Evolutionary conservation across 2,329 filamentous ascomycete species (phyloP).

Genomic region (Falciphora oryzae): DNA sequence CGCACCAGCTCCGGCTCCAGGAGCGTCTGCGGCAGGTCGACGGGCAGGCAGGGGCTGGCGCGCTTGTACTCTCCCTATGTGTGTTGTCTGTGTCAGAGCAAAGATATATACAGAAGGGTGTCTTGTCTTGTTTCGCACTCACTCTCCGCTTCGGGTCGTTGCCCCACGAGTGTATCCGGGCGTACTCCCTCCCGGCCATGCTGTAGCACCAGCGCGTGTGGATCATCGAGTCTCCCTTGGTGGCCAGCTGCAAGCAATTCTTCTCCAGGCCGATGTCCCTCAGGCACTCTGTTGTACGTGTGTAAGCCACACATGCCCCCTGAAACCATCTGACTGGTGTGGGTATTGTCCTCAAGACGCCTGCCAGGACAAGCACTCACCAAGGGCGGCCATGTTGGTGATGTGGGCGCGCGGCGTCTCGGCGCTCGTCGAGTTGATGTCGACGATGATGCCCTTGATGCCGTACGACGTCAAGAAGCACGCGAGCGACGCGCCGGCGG

Average conservation of each 20-base stretch:
- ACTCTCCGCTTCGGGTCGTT: conserved; percentile 39
- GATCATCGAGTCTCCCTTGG: conserved; percentile 34
- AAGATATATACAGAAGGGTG: conserved; percentile 25
- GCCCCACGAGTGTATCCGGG: conserved; percentile 44
- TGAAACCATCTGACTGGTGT: too few species aligned
- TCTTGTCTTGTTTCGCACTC: conserved; percentile 20
- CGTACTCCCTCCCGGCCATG: conserved; percentile 48
- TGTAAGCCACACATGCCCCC: too few species aligned
- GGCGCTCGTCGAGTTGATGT: conserved; percentile 41
- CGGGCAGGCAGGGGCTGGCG: conserved; percentile 36
- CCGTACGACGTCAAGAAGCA: conserved; percentile 46
- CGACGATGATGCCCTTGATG: conserved; percentile 47
- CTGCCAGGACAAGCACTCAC: conserved; percentile 19
- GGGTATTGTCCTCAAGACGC: not conserved
- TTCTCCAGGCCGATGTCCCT: conserved; percentile 45
- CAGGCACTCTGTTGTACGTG: conserved; percentile 36
- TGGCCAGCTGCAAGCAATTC: conserved; percentile 30
- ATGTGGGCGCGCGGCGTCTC: conserved; percentile 55
- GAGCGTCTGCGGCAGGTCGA: conserved; percentile 43
- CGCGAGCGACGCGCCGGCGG: conserved; percentile 47
- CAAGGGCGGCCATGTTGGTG: conserved; percentile 50
- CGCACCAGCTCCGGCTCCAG: conserved; percentile 41
- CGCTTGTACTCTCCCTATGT: conserved; percentile 36
- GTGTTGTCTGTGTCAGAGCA: conserved; percentile 24
- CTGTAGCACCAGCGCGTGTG: conserved; percentile 48